These are phyloP conservation scores for Candolleomyces aberdarensis DNA, from an alignment of 768 basidiomycete species.

Conservation along the genomic window DNA sequence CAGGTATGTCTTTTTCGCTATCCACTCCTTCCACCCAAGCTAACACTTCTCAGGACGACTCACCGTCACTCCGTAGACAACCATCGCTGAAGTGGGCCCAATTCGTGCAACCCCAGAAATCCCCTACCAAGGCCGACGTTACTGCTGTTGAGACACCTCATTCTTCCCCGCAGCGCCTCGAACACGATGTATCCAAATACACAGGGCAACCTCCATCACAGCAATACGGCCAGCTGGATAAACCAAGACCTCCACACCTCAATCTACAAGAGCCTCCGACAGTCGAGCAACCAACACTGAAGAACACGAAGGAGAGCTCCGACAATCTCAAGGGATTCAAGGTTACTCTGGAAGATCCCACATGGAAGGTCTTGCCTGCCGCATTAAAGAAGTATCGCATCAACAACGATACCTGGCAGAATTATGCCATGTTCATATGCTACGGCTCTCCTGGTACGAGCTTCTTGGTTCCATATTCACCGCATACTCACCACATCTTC, in stretches of 20 bases:
- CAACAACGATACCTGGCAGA: conserved; percentile 97
- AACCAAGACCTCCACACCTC: conserved; percentile 28
- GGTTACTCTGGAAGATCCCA: conserved; percentile 96
- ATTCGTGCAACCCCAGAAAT: conserved; percentile 71
- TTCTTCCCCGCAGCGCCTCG: conserved; percentile 72
- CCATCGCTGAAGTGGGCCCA: conserved; percentile 89
- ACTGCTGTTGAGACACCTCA: conserved; percentile 64
- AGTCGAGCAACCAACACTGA: conserved; percentile 32
- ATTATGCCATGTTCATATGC: conserved; percentile 99
- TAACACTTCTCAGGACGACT: conserved; percentile 29
- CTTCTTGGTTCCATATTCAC: neutral
- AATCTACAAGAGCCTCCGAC: conserved; percentile 31
- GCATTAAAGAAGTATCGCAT: conserved; percentile 99
- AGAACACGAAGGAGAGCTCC: conserved; percentile 61
- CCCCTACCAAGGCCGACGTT: conserved; percentile 71
- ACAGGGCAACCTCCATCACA: conserved; percentile 23
- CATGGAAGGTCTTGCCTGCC: conserved; percentile 97
- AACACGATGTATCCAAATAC: conserved; percentile 59
- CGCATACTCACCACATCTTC: neutral
- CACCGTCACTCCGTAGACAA: conserved; percentile 58
- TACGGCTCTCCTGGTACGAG: conserved; percentile 84
- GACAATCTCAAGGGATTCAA: conserved; percentile 92
- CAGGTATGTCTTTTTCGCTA: conserved; percentile 25
- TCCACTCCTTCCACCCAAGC: conserved; percentile 11
- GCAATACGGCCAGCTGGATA: conserved; percentile 24